These are phyloP conservation scores for Amorphotheca resinae DNA, from an alignment of 495 filamentous ascomycete genomes.

Conservation along the genomic window DNA sequence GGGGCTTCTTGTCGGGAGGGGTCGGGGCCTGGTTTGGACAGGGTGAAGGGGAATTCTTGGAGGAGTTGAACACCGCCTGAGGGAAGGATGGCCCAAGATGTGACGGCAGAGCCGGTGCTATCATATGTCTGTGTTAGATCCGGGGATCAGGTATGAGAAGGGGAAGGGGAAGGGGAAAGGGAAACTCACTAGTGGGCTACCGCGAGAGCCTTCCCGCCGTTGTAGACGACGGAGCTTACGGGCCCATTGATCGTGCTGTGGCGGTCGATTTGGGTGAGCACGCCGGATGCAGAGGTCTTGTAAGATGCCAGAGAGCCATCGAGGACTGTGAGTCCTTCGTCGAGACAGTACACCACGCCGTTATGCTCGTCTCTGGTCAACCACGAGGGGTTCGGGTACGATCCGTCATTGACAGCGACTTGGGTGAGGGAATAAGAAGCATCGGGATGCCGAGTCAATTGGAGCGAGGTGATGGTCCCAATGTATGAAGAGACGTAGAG, in stretches of 20 bases:
- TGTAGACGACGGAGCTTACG: conserved; percentile 32
- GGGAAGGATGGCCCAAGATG: conserved; percentile 11
- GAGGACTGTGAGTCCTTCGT: conserved; percentile 34
- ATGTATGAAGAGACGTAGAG: conserved; percentile 52
- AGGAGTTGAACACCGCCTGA: conserved; percentile 23
- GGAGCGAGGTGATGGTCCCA: conserved; percentile 42
- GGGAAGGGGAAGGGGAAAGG: background rate
- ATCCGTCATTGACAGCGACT: conserved; percentile 30
- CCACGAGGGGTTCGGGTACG: conserved; percentile 47
- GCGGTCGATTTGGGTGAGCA: conserved; percentile 25
- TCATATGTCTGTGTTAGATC: conserved; percentile 3
- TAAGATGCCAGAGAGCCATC: conserved; percentile 34
- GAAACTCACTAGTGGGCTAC: conserved; percentile 37
- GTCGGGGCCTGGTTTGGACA: conserved; percentile 34
- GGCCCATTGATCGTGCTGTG: conserved; percentile 27
- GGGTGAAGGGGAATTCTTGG: conserved; percentile 40
- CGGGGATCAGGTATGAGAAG: conserved; percentile 1
- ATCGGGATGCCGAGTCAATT: conserved; percentile 24
- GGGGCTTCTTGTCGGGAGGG: conserved; percentile 46
- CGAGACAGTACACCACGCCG: conserved; percentile 44
- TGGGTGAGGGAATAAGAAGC: conserved; percentile 21
- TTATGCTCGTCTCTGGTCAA: conserved; percentile 36
- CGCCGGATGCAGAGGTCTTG: conserved; percentile 23
- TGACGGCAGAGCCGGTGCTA: conserved; percentile 14
- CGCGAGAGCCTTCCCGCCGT: conserved; percentile 28